These are phyloP conservation scores for Picea glauca DNA, from an alignment of 75 land plant species.

Conservation along the genomic window DNA sequence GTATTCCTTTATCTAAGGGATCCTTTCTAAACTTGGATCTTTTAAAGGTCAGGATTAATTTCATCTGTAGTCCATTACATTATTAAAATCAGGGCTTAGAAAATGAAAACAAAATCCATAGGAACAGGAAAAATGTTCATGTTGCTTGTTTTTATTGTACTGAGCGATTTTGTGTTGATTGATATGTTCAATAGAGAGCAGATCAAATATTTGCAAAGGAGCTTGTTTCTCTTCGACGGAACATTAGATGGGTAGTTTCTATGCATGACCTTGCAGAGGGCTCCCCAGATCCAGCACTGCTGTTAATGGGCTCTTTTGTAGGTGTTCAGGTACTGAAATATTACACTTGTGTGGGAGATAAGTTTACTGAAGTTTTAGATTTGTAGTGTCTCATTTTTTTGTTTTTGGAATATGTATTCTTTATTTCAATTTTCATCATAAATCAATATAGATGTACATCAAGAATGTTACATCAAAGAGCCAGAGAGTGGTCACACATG, in stretches of 20 bases:
- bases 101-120: background rate
- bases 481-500: no score
- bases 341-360: background rate
- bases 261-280: conserved; percentile 18
- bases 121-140: background rate
- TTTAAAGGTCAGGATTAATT: conserved; percentile 33
- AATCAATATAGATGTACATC: no score
- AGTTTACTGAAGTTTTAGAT: no score
- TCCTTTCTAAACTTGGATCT: conserved; percentile 29
- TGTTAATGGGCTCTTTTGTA: conserved; percentile 37
- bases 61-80: conserved; percentile 4
- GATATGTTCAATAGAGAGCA: conserved; percentile 24
- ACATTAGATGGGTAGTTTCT: conserved; percentile 22
- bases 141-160: background rate
- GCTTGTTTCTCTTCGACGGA: conserved; percentile 24
- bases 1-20: conserved; percentile 31
- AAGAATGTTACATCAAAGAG: no score
- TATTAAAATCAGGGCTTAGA: background rate
- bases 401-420: no score
- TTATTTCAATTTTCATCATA: no score
- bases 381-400: no score
- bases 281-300: conserved; percentile 18
- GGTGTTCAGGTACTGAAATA: conserved; percentile 42
- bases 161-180: background rate
- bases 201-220: conserved; percentile 25